These are phyloP conservation scores for Capsicum baccatum DNA, from an alignment of 257 asterid genomes.

Conservation along the genomic window DNA sequence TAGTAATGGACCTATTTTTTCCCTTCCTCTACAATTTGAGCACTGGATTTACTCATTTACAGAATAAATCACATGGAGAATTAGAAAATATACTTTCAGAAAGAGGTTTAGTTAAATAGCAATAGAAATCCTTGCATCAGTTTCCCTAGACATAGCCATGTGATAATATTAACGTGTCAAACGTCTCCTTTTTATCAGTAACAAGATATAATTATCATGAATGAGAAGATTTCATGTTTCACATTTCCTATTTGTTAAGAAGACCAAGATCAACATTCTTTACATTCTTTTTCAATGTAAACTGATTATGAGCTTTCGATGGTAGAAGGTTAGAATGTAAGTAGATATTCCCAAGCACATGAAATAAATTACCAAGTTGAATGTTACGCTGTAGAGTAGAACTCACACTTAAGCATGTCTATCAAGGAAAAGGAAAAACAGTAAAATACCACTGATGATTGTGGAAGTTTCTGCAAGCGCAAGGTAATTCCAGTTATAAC, in stretches of 20 bases:
- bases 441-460: slow-evolving; percentile 75
- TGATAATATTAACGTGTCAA: not conserved
- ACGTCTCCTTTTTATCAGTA: not conserved
- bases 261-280: not conserved
- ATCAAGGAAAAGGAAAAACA: slow-evolving; percentile 36
- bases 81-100: not conserved
- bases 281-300: not conserved
- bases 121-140: not conserved
- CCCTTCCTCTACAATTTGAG: not conserved
- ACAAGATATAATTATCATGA: not conserved
- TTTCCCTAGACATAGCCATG: slow-evolving; percentile 6
- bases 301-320: not conserved
- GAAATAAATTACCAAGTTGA: slow-evolving; percentile 6
- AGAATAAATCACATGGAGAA: not conserved
- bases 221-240: not conserved
- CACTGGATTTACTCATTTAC: not conserved
- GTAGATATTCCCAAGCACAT: not conserved
- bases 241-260: not conserved
- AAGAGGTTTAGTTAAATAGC: not conserved
- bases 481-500: slow-evolving; percentile 91
- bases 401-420: not conserved
- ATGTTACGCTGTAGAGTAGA: not conserved
- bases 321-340: not conserved
- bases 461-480: slow-evolving; percentile 93
- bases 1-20: not conserved